Conservation (phyloP, 2,329 filamentous ascomycete species). For the Sclerotinia subarctica region DNA sequence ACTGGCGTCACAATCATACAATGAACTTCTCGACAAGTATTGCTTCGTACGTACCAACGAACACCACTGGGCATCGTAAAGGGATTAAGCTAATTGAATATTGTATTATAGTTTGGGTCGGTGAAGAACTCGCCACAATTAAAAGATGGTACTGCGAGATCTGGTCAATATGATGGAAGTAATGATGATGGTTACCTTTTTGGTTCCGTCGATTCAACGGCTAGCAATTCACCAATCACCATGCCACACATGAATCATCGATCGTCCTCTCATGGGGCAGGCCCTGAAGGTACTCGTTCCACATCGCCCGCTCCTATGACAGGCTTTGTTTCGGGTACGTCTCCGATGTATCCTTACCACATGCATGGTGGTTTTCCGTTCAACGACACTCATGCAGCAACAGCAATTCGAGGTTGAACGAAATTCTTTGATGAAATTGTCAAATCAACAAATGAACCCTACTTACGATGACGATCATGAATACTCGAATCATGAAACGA, state of each 20-base stretch:
- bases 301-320: slow-evolving; percentile 47
- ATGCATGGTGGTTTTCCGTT: slow-evolving; percentile 37
- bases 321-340: slow-evolving; percentile 48
- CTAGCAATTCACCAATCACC: slow-evolving; percentile 37
- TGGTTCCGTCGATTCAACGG: slow-evolving; percentile 38
- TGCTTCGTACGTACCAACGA: slow-evolving; percentile 88
- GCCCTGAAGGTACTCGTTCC: slow-evolving; percentile 40
- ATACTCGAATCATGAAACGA: neutral
- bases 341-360: slow-evolving; percentile 39
- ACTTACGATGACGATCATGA: slow-evolving; percentile 11
- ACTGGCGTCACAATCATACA: slow-evolving; percentile 85
- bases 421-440: neutral
- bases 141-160: slow-evolving; percentile 47
- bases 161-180: slow-evolving; percentile 45
- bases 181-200: slow-evolving; percentile 41
- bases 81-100: slow-evolving; percentile 43
- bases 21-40: slow-evolving; percentile 97
- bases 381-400: slow-evolving; percentile 39
- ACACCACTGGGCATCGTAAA: slow-evolving; percentile 29
- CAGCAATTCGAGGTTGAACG: slow-evolving; percentile 39
- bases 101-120: slow-evolving; percentile 54
- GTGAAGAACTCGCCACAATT: slow-evolving; percentile 53
- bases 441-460: neutral
- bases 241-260: slow-evolving; percentile 32
- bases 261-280: slow-evolving; percentile 32